Conservation (phyloP, 495 filamentous ascomycete genomes). For the Podospora pseudocomata region DNA sequence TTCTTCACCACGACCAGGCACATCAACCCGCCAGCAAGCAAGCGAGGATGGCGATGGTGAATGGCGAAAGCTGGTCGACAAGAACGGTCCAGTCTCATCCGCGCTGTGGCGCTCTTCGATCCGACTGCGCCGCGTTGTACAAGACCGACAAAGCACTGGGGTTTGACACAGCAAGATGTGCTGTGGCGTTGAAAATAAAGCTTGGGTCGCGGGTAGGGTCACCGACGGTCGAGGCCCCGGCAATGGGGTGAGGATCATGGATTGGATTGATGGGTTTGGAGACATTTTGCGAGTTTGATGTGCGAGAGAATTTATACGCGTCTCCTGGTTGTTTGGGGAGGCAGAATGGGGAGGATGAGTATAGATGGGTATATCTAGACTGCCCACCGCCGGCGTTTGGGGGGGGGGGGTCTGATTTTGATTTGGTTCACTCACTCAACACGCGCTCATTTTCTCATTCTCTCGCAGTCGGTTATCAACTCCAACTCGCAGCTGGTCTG, state of each 20-base stretch:
- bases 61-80: not conserved
- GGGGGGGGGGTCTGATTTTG: not conserved
- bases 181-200: slow-evolving; percentile 4
- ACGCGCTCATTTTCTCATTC: not conserved
- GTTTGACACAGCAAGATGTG: not conserved
- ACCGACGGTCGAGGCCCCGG: not conserved
- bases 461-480: not conserved
- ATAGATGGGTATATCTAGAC: not conserved
- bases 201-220: not conserved
- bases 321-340: not conserved
- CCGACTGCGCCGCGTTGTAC: not conserved
- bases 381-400: not conserved
- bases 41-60: not conserved
- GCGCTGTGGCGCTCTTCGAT: not conserved
- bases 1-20: not conserved
- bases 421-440: not conserved
- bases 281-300: not conserved
- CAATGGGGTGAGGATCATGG: not conserved
- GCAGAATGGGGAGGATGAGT: not conserved
- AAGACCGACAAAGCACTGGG: not conserved
- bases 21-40: not conserved
- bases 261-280: not conserved
- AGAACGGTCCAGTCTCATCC: not conserved
- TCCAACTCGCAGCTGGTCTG: not conserved
- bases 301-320: not conserved